Evolutionary conservation across 768 basidiomycete species (phyloP).

Genomic region (Boletus pseudo-olivaceus): DNA sequence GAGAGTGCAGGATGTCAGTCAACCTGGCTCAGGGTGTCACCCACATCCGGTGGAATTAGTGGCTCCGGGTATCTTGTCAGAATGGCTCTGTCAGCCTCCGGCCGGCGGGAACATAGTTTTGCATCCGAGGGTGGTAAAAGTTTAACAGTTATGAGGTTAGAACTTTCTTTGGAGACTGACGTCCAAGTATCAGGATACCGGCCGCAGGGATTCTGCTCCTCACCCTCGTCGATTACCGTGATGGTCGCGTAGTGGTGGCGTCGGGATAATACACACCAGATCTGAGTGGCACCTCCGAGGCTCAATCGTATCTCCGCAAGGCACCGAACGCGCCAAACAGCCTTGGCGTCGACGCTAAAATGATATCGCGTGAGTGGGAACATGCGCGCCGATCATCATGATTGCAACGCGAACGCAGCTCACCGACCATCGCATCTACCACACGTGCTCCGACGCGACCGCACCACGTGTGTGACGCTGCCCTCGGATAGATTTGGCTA

Average conservation of each 20-base stretch:
- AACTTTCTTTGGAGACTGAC: background rate
- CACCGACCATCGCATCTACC: background rate
- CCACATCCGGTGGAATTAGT: no score
- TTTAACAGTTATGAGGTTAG: background rate
- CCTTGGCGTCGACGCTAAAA: no score
- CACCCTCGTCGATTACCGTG: background rate
- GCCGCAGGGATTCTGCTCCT: background rate
- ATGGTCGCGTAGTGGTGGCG: background rate
- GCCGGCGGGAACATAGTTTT: background rate
- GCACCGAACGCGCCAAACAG: background rate
- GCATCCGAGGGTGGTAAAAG: background rate
- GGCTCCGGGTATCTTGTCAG: background rate
- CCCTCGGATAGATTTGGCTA: background rate
- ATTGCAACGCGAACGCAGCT: background rate
- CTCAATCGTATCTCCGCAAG: background rate
- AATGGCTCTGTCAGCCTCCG: background rate
- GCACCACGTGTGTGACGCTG: background rate
- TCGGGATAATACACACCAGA: background rate
- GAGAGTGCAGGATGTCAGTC: background rate
- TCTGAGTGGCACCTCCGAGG: background rate
- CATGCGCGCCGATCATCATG: background rate
- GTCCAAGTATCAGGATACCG: background rate
- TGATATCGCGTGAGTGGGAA: background rate
- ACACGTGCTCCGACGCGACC: background rate
- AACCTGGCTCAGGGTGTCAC: no score